Evolutionary conservation across 768 basidiomycete species (phyloP).

Genomic region (Candolleomyces eurysporus): DNA sequence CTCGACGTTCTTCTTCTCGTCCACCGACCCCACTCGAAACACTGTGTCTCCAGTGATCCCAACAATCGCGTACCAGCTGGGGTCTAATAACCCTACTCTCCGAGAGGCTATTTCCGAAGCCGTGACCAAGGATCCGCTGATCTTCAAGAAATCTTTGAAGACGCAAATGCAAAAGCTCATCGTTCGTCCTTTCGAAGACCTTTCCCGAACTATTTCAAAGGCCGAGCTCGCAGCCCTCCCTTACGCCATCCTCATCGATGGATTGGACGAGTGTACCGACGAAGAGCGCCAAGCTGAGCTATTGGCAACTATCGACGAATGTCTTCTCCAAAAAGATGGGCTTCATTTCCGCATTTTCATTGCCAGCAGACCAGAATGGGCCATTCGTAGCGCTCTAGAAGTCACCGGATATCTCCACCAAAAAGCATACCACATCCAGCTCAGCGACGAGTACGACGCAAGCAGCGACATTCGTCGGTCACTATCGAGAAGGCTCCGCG

Average conservation of each 20-base stretch:
- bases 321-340: not conserved
- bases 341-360: constrained; percentile 11
- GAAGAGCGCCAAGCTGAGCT: constrained; percentile 7
- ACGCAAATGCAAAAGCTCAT: constrained; percentile 8
- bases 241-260: constrained; percentile 9
- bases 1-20: constrained; percentile 4
- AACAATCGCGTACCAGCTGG: constrained; percentile 12
- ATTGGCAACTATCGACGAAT: constrained; percentile 4
- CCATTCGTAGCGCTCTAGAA: constrained; percentile 4
- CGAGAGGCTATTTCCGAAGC: not conserved
- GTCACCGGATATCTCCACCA: not conserved
- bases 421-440: not conserved
- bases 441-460: not conserved
- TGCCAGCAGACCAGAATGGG: constrained; percentile 12
- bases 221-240: not conserved
- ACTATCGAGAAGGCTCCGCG: not conserved
- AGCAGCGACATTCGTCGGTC: not conserved
- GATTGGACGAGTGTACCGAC: constrained; percentile 14
- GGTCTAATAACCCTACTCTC: not conserved
- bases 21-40: not conserved
- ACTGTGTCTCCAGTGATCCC: not conserved
- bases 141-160: not conserved
- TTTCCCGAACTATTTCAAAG: not conserved
- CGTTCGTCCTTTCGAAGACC: not conserved
- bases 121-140: not conserved